These are phyloP conservation scores for Nicotiana rustica DNA, from an alignment of 305 asterid species.

Conservation along the genomic window DNA sequence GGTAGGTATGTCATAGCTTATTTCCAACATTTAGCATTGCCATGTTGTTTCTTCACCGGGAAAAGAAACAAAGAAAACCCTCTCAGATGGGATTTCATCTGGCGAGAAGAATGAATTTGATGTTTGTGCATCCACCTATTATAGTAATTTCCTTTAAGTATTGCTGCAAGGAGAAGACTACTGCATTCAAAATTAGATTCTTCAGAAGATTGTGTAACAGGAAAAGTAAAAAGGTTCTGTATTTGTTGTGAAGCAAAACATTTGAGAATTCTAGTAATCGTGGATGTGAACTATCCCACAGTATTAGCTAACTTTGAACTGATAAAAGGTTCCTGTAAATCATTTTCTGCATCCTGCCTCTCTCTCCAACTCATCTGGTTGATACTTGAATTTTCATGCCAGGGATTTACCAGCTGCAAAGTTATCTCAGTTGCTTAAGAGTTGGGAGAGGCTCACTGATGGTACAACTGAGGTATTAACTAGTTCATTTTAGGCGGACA, in stretches of 20 bases:
- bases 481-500: constrained; percentile 23
- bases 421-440: constrained; percentile 65
- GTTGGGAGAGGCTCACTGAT: constrained; percentile 71
- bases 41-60: constrained; percentile 20
- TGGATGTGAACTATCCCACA: too few relatives aligned
- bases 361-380: constrained; percentile 25
- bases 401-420: constrained; percentile 75
- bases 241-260: too few relatives aligned
- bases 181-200: constrained; percentile 21
- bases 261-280: too few relatives aligned
- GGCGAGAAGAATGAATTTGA: too few relatives aligned
- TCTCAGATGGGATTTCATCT: not conserved
- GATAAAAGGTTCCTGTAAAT: too few relatives aligned
- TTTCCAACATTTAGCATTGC: not conserved
- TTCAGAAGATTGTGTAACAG: constrained; percentile 21
- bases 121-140: not conserved
- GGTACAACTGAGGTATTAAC: constrained; percentile 64
- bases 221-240: constrained; percentile 1
- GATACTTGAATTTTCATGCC: constrained; percentile 33
- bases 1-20: constrained; percentile 49
- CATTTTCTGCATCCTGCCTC: not conserved
- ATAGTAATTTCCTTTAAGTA: not conserved
- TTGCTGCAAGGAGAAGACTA: constrained; percentile 16
- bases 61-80: constrained; percentile 25
- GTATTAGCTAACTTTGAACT: too few relatives aligned